Evolutionary conservation across 1,284 basidiomycete genomes (phyloP).

Genomic region (Erythrobasidium hasegawianum): DNA sequence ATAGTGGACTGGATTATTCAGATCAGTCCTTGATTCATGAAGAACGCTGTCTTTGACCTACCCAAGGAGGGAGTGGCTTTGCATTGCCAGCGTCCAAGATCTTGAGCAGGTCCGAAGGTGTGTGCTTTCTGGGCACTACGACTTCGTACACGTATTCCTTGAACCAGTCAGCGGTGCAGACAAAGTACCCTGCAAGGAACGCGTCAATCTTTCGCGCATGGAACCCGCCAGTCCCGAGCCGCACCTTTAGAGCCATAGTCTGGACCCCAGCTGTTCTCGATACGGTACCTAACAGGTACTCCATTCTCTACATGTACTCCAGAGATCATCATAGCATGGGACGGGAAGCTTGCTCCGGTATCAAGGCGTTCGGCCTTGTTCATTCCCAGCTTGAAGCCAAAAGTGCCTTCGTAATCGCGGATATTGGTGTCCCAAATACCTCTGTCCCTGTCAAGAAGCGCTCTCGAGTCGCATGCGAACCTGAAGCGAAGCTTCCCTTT

Average conservation of each 20-base stretch:
- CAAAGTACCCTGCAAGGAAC: constrained; percentile 25
- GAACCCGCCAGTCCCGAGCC: too few species aligned
- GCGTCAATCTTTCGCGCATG: too few species aligned
- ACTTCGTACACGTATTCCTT: constrained; percentile 21
- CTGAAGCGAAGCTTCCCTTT: constrained; percentile 37
- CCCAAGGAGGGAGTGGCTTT: constrained; percentile 17
- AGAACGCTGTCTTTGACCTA: not conserved
- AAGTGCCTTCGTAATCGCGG: constrained; percentile 62
- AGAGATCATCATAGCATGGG: constrained; percentile 76
- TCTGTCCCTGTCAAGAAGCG: not conserved
- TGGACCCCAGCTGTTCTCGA: constrained; percentile 22
- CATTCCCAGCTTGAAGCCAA: constrained; percentile 59
- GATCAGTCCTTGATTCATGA: not conserved
- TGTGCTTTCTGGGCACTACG: constrained; percentile 1
- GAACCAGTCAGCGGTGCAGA: constrained; percentile 25
- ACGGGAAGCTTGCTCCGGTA: constrained; percentile 64
- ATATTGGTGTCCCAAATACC: constrained; percentile 80
- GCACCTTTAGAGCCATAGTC: constrained; percentile 10
- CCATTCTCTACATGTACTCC: constrained; percentile 74
- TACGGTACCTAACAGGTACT: constrained; percentile 38
- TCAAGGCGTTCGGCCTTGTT: constrained; percentile 80
- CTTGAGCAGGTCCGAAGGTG: constrained; percentile 14
- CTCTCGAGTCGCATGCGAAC: constrained; percentile 17
- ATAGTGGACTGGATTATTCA: not conserved
- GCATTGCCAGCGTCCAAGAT: constrained; percentile 21